Base-by-base conservation (phyloP, 2,329 filamentous ascomycete genomes). In the Shiraia sp. region DNA sequence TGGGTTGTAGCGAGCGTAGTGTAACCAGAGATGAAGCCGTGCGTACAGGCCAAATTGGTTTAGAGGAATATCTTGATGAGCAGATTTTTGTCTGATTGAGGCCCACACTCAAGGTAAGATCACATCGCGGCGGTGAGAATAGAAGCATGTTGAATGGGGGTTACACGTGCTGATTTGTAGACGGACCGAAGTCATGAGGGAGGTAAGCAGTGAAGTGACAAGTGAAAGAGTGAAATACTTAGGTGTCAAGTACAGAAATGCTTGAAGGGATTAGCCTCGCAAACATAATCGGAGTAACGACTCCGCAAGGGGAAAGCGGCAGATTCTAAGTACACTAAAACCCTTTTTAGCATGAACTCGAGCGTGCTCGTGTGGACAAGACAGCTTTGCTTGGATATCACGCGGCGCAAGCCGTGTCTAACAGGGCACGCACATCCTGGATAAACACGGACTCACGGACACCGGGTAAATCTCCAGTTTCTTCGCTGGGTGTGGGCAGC, bases 121-220 rank as follows among this genome's bases (percentile, higher is more conserved):
- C 45, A 39, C 51, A 57, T 54, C 49, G 46, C 32, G 51, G 49
- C 35, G 49, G 41, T 46, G 53, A 57, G 39, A 60, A 52, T 28
- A 59, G 49, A 37, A 60, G 53, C 57, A 60, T 60, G 37, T 46
- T 51, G 41, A 45, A 52, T 42, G 53, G 19, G 49, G 49, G 41
- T 48, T 31, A 41, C 32, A 25, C 26, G 19, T 16, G 32, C 32
- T 31, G 35, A 51, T 28, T 23, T 39, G 39, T 28, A 23, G 35
- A 33, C 31, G 42, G 25, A 29, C 40, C 40, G 23, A 28, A 32
- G 13, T 9, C 32, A 37, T 36, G 33, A 17, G 31, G 26, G 19
- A 27, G 38, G 30, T 13, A 41, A 14, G 43, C 29, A 25, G 28
- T 19, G 27, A 32, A 10, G 10, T 33, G 37, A 24, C 34, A 42